Conservation (phyloP, 2,329 filamentous ascomycete species). For the Calonectria henricotiae region DNA sequence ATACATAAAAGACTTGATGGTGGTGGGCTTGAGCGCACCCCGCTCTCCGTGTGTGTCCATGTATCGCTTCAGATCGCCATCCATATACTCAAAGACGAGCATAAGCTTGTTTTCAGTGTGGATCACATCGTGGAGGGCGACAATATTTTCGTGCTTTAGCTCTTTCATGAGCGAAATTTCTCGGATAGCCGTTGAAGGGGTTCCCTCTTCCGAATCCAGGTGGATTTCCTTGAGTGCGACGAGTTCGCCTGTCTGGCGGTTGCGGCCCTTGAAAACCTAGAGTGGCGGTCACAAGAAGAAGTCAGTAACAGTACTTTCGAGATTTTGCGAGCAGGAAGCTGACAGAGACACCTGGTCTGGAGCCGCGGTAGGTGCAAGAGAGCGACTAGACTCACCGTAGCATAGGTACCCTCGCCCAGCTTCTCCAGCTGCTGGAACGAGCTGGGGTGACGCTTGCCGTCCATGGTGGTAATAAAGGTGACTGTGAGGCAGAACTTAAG, state of each 20-base stretch:
- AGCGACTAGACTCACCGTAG: constrained; percentile 77
- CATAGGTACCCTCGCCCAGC: constrained; percentile 98
- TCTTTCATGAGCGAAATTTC: constrained; percentile 99
- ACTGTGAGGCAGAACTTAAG: constrained; percentile 13
- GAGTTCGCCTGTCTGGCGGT: constrained; percentile 95
- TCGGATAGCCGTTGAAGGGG: constrained; percentile 95
- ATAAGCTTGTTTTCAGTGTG: constrained; percentile 99
- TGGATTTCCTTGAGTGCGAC: constrained; percentile 99
- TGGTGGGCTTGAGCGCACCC: constrained; percentile 88
- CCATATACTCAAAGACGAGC: constrained; percentile 99
- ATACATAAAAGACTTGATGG: constrained; percentile 99
- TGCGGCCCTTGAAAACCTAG: constrained; percentile 98
- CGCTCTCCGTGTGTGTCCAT: constrained; percentile 96
- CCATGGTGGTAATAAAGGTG: constrained; percentile 73
- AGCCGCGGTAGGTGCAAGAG: not conserved
- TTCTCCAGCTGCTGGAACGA: constrained; percentile 99
- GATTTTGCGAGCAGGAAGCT: not conserved
- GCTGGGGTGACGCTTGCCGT: constrained; percentile 92
- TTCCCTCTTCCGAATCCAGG: constrained; percentile 98
- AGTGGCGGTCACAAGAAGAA: not conserved
- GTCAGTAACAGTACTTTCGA: constrained; percentile 36
- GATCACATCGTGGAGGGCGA: constrained; percentile 97
- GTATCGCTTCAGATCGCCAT: constrained; percentile 97
- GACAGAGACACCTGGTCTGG: not conserved
- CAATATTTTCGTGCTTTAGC: constrained; percentile 98